Evolutionary conservation across 2,329 filamentous ascomycete genomes (phyloP), one percentile per base, ranked within the genome.

Genomic region (Byssothecium circinans): DNA sequence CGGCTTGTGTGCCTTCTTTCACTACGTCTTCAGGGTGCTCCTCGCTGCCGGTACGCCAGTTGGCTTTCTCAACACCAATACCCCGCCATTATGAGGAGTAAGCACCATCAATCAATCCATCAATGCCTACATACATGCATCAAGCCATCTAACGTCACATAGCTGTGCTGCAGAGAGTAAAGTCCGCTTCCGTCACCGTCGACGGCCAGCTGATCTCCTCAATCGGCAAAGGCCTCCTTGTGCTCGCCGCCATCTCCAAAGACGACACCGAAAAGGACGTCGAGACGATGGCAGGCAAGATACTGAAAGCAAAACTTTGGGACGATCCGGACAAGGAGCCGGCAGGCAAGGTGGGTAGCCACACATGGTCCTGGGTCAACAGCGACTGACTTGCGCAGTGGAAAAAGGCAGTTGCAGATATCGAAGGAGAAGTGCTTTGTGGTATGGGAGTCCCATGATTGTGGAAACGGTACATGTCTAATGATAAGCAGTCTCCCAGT

Each of bases 161-260:
- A 96, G 94, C 91, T 44, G 89, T 99, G 50, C 77, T 97, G 43
- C 94, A 99, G 74, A 84, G 94, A 57, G 94, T 99, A 42, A 84
- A 96, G 51, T 97, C 91, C 35, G 92, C 92, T 51, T 96, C 92
- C 7, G 94, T 99, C 61, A 94, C 91, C 1, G 92, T 99, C 43
- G 91, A 99, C 67, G 87, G 89, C 65, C 81, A 95, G 68, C 76
- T 96, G 23, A 82, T 99, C 37, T 97, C 94, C 1, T 88, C 87
- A 2, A 97, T 99, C 62, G 89, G 90, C 50, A 89, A 87, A 72
- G 94, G 94, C 23, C 75, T 99, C 35, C 79, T 99, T 6, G 90
- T 97, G 25, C 87, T 99, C 68, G 92, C 92, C 18, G 94, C 91
- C 20, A 85, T 99, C 35, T 91, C 88, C 25, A 91, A 90, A 33